Conservation (phyloP, 768 basidiomycete genomes). For the Crassisporium funariophilum region DNA sequence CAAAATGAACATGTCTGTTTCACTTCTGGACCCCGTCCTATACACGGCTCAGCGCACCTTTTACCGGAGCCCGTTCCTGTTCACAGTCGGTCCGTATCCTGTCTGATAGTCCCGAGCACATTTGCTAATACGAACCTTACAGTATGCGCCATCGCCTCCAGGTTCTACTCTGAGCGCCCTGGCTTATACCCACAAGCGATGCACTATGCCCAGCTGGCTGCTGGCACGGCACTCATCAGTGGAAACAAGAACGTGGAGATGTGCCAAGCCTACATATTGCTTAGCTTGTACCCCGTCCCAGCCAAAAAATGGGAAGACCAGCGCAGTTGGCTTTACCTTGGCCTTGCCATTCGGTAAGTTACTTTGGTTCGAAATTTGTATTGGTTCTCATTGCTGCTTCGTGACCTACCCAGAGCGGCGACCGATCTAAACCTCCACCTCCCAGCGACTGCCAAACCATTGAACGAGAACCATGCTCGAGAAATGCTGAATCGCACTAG, state of each 20-base stretch:
- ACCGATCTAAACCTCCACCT: constrained; percentile 89
- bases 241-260: constrained; percentile 85
- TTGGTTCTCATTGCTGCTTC: constrained; percentile 11
- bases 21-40: constrained; percentile 76
- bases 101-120: background rate
- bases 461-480: constrained; percentile 79
- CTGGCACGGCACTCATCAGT: constrained; percentile 73
- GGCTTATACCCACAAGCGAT: constrained; percentile 71
- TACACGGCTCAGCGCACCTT: constrained; percentile 84
- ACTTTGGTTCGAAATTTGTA: constrained; percentile 5
- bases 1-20: constrained; percentile 78
- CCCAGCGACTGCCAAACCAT: constrained; percentile 68
- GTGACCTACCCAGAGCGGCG: constrained; percentile 60
- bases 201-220: constrained; percentile 75
- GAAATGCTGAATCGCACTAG: constrained; percentile 90
- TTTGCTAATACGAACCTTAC: background rate
- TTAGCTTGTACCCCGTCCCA: constrained; percentile 78
- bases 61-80: constrained; percentile 86
- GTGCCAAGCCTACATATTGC: constrained; percentile 78
- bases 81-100: constrained; percentile 77
- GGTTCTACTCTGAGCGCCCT: constrained; percentile 73
- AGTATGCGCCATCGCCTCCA: constrained; percentile 89
- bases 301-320: constrained; percentile 87
- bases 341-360: constrained; percentile 78
- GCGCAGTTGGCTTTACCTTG: constrained; percentile 86